These are phyloP conservation scores for Epithele typhae DNA, from an alignment of 768 basidiomycete species.

Conservation along the genomic window DNA sequence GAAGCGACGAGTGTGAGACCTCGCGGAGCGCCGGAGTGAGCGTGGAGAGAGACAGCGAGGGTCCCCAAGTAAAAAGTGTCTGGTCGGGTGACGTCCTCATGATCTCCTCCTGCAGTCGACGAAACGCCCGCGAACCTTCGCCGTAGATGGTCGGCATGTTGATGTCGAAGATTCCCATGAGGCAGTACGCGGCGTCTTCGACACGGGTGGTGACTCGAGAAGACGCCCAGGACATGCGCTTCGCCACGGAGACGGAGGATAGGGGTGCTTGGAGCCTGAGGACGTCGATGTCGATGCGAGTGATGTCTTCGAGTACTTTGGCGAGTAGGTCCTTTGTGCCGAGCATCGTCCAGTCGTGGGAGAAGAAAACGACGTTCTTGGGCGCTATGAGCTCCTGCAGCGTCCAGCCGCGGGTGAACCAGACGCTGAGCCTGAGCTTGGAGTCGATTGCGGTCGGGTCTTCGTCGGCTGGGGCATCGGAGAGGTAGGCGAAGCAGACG, in stretches of 20 bases:
- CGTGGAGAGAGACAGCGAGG: no score
- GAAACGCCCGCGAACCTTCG: background rate
- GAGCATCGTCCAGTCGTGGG: background rate
- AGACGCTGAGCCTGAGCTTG: background rate
- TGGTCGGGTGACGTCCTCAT: background rate
- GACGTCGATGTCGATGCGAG: background rate
- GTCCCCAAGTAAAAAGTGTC: background rate
- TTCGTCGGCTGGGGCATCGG: background rate
- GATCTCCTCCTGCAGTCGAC: background rate
- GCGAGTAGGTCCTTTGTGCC: background rate
- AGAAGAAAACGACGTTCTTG: background rate
- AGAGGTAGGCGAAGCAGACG: slow-evolving; percentile 3
- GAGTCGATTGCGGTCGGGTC: background rate
- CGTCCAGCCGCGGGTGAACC: background rate
- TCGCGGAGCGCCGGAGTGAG: no score
- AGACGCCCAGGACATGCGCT: background rate
- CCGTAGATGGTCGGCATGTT: background rate
- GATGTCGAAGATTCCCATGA: slow-evolving; percentile 2
- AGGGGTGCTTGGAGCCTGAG: background rate
- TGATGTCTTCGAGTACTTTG: background rate
- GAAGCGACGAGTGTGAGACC: no score
- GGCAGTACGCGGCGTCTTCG: slow-evolving; percentile 1
- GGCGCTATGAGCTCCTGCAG: background rate
- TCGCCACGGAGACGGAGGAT: background rate
- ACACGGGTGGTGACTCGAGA: background rate